Base-by-base conservation (phyloP, 768 basidiomycete species). In the Auriscalpium vulgare region DNA sequence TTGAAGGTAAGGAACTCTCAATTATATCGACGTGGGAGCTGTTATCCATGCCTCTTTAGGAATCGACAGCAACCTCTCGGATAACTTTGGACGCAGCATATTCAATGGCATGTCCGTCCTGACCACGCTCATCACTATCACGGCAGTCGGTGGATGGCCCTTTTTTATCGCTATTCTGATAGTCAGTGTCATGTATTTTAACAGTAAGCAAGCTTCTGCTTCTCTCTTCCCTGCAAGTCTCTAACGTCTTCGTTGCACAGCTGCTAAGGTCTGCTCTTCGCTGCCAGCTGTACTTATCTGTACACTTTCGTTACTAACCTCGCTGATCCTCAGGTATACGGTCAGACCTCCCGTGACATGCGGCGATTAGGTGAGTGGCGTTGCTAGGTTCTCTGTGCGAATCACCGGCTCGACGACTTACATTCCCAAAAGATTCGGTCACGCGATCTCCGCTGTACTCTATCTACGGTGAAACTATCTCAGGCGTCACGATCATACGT, bases 271-370 rank as follows among this genome's bases (percentile, higher is more conserved):
- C 40, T 13, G 40, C 40, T 29, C 14, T 43, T 49, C 14, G 54
- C 75, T 74, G 68, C 62, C 73, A 72, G 21, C 74, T 74, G 68
- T 74, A 75, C 56, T n/a, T 34, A 40, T 23, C 50, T 17, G 43
- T 52, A 71, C 29, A 29, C 29, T 29, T 29, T 29, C 29, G 29
- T 29, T 29, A 7, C 29, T 29, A 29, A 29, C 4, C 7, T 29
- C 4, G 29, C 72, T 74, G 58, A 23, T n/a, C 43, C 38, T 37
- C 29, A 73, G 62, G 69, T 79, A n/a, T 91, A 89, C 59, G 85
- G 88, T 40, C 93, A 93, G 70, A 90, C 91, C 0, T 89, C 90
- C 13, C 78, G 94, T 55, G 90, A 91, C 67, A 85, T 91, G 86
- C 79, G 89, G 58, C 78, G 89, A 53, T 71, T 88, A 59, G 87